Evolutionary conservation across 2,329 filamentous ascomycete genomes (phyloP), one percentile per base, ranked within the genome.

Genomic region (Aspergillus alliaceus): DNA sequence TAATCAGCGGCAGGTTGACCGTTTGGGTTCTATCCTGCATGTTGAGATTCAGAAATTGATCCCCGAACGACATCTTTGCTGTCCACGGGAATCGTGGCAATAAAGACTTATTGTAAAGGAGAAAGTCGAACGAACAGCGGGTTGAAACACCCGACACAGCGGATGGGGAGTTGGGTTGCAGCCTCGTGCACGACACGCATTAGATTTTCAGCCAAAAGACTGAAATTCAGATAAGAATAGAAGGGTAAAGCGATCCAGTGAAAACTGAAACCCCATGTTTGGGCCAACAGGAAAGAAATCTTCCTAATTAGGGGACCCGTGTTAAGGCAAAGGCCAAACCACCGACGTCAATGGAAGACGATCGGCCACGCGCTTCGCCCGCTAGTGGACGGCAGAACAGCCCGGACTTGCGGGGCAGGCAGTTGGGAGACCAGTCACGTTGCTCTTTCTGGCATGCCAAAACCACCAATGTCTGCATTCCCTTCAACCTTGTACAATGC

Each of bases 11-110:
- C 58, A 61, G 59, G 50, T 61, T 59, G 40, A 56, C 53, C 20
- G 66, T 62, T 44, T 42, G 34, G 8, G 35, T 32, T 34, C 44
- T 59, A 32, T 32, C 57, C 6, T 60, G 61, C 15, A 69, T 61
- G 27, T 47, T 59, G 39, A 69, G 57, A 39, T 61, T 62, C 42
- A 69, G 62, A 59, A 69, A 59, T 24, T 65, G 57, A 44, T 69
- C 57, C 54, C 64, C 61, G 42, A 64, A 51, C 24, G 51, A 58
- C 64, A 65, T 66, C 18, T n/a, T 31, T 32, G 44, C n/a, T 31
- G 20, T 15, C 25, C 18, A 48, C n/a, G 11, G 15, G 20, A 22
- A 8, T 31, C n/a, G 44, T 48, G 25, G 25, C 27, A 18, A 31
- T 14, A 27, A 31, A 31, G 27, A 29, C 27, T 5, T 11, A 47